Evolutionary conservation across 2,329 filamentous ascomycete genomes (phyloP), one percentile per base, ranked within the genome.

Genomic region (Fusarium falciforme): DNA sequence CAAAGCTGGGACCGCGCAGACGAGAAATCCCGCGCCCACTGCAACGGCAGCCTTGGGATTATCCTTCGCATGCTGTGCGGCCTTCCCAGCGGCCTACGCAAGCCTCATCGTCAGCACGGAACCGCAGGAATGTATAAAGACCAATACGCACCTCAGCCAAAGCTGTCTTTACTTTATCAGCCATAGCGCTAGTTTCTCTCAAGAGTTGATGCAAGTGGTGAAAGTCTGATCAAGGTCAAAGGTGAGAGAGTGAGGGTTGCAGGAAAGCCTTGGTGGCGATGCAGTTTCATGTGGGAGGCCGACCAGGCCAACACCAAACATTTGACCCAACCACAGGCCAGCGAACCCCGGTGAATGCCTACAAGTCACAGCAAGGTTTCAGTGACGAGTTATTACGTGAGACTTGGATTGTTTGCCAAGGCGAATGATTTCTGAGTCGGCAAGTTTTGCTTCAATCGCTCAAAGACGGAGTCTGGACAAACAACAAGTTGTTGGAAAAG

Each of bases 1-100:
- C 2, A 67, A 22, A 25, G 31, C 61, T 4, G 78, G 78, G 0
- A 67, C 67, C 2, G 54, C 68, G 7, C 73, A 10, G n/a, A 72
- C 25, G 1, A 63, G n/a, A 4, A 65, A 49, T 7, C 66, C 67
- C 14, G 61, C 44, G 14, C 71, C 67, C 5, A 74, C 29, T 7
- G 54, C 54, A 12, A 44, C 31, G 10, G 40, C 61, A 22, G 54
- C 52, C 25, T 59, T 54, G 3, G 38, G 73, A 12, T 66, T 67
- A 9, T 25, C 35, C 25, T 61, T 57, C 0, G 33, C 64, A 55
- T 44, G 55, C 22, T 61, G n/a, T 6, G 57, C 6, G 10, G 57
- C 49, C 14, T 25, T 66, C 40, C 68, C 63, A 1, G 47, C 35
- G 4, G 61, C 67, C 68, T 58, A 14, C 60, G 6, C 17, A 12